Evolutionary conservation across 169 alveolate species (phyloP), one percentile per base, ranked within the genome.

Genomic region (Blepharisma undulans): DNA sequence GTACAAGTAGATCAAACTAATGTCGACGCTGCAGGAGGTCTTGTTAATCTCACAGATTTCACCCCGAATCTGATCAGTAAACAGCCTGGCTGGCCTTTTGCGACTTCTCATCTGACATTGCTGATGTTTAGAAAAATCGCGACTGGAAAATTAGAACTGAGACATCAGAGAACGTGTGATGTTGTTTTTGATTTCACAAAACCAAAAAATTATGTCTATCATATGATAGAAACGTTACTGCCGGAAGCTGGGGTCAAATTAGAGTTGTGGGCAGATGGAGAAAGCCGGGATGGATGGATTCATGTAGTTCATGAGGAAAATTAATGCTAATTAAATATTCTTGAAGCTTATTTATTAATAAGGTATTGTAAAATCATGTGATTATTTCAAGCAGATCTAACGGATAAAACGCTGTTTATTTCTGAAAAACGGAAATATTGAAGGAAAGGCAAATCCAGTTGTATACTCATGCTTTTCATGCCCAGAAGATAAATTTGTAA

Each of bases 401-500:
- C 14, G 66, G 10, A 48, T 48, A 48, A 48, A 48, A 18, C 66
- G 66, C 66, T 48, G 66, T 48, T 48, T 48, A 48, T 32, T 33
- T 77, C 82, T 34, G 76, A 90, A 82, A 91, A 86, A 93, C 21
- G 78, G 88, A 88, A 95, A 90, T 8, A 92, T 34, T 66, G 90
- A 93, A 4, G 59, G 84, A 89, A 89, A 36, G 4, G 96, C 96
- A 72, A 21, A 76, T 5, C 97, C 97, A 76, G 97, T 94, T 4
- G 98, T 94, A 89, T 92, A 94, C 84, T 93, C 97, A 88, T 96
- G 98, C 84, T 89, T 90, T 33, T 16, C 34, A 90, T 93, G 95
- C 1, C 98, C 98, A 30, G 97, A 94, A 16, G 96, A 92, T 61
- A 91, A 88, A 74, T 78, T 80, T 48, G 86, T 81, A 61, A 92